Base-by-base conservation (phyloP, 1,139 yeast genomes). In the Debaryomyces robertsiae region DNA sequence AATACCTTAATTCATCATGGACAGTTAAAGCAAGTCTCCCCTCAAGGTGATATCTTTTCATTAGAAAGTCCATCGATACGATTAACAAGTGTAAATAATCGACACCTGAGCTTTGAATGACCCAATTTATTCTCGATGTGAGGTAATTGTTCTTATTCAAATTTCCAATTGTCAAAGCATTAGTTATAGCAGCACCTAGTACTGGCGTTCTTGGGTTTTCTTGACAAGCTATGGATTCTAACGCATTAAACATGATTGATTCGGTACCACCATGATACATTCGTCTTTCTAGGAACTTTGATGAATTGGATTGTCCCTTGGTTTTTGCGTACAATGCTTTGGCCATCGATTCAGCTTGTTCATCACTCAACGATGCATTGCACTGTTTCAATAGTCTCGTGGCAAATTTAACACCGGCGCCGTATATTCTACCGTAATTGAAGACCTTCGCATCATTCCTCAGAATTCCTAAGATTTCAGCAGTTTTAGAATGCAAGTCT, bases 61-160 rank as follows among this genome's bases (percentile, higher is more conserved):
- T 73, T 49, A 94, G 69, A 55, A 89, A 88, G 45, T 89, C 88
- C 98, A 94, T 93, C 0, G 96, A 82, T 4, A 90, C 79, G 42
- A 93, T 76, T 42, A 94, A 63, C 31, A 94, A 62, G 60, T 94
- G 98, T 40, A 94, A 70, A 58, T 94, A 94, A 60, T 94, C 98
- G 13, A 94, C 99, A 30, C 98, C 99, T 1, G 97, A 89, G 30
- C 97, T 89, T 60, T 94, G 99, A 56, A 94, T 94, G 0, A 96
- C 88, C 99, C 99, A 94, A 57, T 94, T 94, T 48, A 91, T 85
- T 54, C 99, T 67, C 2, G 97, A 89, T 0, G 98, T 94, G 53
- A 93, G 65, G 60, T 84, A 93, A 43, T 81, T 81, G 46, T 72
- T 72, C 33, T 78, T 70, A 43, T 79, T 79, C 54, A 94, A 74